Base-by-base conservation (phyloP, 2,329 filamentous ascomycete species). In the Sporothrix euskadiensis region DNA sequence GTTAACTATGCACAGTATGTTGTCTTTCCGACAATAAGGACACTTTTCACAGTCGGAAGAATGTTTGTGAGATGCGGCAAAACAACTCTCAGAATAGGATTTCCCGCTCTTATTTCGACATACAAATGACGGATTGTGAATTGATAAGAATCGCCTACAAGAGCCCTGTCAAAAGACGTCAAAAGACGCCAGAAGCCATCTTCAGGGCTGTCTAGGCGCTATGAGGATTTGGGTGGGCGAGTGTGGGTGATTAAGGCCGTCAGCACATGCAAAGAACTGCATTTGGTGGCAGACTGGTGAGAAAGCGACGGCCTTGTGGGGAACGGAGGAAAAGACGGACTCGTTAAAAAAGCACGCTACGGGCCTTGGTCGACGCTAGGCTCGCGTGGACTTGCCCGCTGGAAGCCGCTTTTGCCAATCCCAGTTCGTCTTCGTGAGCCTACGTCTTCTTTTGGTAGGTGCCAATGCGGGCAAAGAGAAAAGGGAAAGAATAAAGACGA, bases 361-460 rank as follows among this genome's bases (percentile, higher is more conserved):
- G 12, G 61, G 61, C n/a, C 61, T 65, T 65, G 61, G 61, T 65
- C 39, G n/a, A 47, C 39, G 61, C 61, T 66, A 47, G 61, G 61
- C 61, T 47, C 30, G 61, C 61, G 39, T 66, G 39, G 35, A 5
- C 35, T 35, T 35, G 35, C 35, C 69, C 69, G 69, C 69, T 61
- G 26, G 22, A 57, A 61, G 69, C 56, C 56, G 69, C 61, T 26
- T 39, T 65, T 39, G 59, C n/a, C 59, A 35, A 41, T n/a, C 57
- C 9, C 3, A 7, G 22, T 12, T 35, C 35, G 16, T 56, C 26
- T 16, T 49, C 22, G 22, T 56, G 8, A 26, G 52, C 52, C n/a
- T 61, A 57, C 44, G 39, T 63, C 69, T 63, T 39, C 49, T 71
- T 71, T 71, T 19, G 69, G 69, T 41, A 71, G 56, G 54, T 71